Evolutionary conservation across 1,139 yeast species (phyloP), one percentile per base, ranked within the genome.

Genomic region (Saccharomyces hybrid): DNA sequence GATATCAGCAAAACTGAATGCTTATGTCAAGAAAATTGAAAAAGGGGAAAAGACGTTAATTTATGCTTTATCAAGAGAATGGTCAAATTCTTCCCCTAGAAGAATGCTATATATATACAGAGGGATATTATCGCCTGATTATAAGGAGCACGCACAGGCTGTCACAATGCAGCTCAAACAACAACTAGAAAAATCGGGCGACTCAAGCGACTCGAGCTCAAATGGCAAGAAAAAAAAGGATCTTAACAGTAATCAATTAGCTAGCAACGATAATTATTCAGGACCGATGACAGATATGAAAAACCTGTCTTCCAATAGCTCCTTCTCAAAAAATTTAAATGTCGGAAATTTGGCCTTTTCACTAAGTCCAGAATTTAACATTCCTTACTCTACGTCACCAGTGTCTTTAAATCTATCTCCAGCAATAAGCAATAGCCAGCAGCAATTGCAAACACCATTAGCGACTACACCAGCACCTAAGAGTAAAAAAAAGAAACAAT

Each of bases 41-140:
- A 83, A 77, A 62, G 93, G 93, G 59, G 95, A 86, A 67, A 76
- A 82, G 59, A 78, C 81, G 51, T 75, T 86, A 64, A 79, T 79
- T 56, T 86, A 86, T 67, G 88, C 93, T 26, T 73, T 86, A 52
- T 83, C 89, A 2, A 78, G 95, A 71, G 93, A 86, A 69, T 86
- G 95, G 95, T 91, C 93, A 2, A 91, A 85, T 69, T 88, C 91
- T 14, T 83, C 88, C 4, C 95, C 95, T 50, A 84, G 87, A 65
- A 78, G 95, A 74, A 86, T 86, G 95, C 89, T 86, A 38, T 86
- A 86, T 65, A 90, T 86, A 51, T 86, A 86, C 70, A 81, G 93
- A 64, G 95, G 95, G 41, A 73, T 85, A 48, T 74, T 86, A 59
- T 81, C 91, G 32, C 78, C 82, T n/a, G 90, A 86, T 66, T 86